A percentile compares a stretch with the other conserved stretches of the same genome.
Evolutionary conservation across 257 asterid genomes (phyloP).

Genomic region (Scutellaria galericulata): DNA sequence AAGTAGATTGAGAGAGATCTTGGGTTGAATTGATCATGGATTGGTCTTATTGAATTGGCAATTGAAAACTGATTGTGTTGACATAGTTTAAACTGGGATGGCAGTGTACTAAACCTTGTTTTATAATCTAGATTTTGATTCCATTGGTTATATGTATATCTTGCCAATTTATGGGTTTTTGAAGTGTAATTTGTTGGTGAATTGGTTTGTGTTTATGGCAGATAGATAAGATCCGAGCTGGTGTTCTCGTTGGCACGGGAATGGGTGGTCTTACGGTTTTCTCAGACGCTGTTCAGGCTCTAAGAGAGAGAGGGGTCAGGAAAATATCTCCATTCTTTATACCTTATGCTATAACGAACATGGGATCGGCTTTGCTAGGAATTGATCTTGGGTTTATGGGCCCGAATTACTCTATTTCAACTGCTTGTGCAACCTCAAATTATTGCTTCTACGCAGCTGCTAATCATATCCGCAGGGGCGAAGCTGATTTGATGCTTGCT

Average conservation of each 20-base stretch:
- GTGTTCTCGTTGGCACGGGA: slow-evolving; percentile 90
- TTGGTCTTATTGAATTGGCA: slow-evolving; percentile 19
- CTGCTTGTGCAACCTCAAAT: slow-evolving; percentile 98
- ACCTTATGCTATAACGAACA: slow-evolving; percentile 90
- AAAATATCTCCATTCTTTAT: slow-evolving; percentile 92
- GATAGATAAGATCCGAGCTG: slow-evolving; percentile 89
- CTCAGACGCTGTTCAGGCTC: slow-evolving; percentile 86
- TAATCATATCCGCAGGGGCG: slow-evolving; percentile 96
- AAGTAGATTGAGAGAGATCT: slow-evolving; percentile 3
- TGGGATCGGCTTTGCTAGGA: slow-evolving; percentile 95
- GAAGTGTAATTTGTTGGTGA: slow-evolving; percentile 27
- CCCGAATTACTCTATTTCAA: slow-evolving; percentile 89
- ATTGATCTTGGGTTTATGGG: slow-evolving; percentile 95
- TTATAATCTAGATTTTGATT: slow-evolving; percentile 8
- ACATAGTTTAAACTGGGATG: neutral
- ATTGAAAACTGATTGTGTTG: neutral
- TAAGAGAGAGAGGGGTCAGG: slow-evolving; percentile 78
- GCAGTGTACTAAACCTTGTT: too few species aligned
- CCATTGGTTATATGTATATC: neutral
- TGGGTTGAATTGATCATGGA: neutral
- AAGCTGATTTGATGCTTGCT: slow-evolving; percentile 89
- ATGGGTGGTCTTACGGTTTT: slow-evolving; percentile 94
- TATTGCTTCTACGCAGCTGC: slow-evolving; percentile 95
- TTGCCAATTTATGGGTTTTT: neutral
- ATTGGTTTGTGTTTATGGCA: slow-evolving; percentile 38